Evolutionary conservation across 2,329 filamentous ascomycete species (phyloP).

Genomic region (Nemania serpens): DNA sequence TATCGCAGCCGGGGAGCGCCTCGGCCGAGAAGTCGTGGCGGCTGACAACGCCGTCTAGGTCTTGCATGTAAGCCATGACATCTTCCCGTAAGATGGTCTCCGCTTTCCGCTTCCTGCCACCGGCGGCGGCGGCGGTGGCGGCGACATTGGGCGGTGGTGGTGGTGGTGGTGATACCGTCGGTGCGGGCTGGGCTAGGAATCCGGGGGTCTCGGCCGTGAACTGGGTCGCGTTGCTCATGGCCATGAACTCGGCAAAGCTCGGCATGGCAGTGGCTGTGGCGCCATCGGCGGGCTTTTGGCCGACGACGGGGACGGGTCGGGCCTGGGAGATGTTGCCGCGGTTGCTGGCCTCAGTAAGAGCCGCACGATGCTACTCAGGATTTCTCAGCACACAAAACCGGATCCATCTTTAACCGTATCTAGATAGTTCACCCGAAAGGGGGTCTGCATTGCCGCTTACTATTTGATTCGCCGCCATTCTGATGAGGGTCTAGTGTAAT

Average conservation of each 20-base stretch:
- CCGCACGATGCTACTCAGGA: background rate
- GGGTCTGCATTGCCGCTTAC: background rate
- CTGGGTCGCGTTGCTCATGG: background rate
- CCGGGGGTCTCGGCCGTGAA: no score
- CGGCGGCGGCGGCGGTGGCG: background rate
- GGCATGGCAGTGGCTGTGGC: background rate
- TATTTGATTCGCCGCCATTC: slow-evolving; percentile 5
- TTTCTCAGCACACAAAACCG: background rate
- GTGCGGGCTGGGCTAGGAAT: background rate
- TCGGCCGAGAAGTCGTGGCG: slow-evolving; percentile 18
- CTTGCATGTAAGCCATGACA: slow-evolving; percentile 37
- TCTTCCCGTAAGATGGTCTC: slow-evolving; percentile 34
- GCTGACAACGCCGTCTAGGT: slow-evolving; percentile 29
- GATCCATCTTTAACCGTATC: background rate
- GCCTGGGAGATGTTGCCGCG: slow-evolving; percentile 10
- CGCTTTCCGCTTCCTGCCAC: slow-evolving; percentile 36
- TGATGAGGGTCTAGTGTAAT: background rate
- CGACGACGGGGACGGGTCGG: background rate
- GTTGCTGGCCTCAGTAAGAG: slow-evolving; percentile 9
- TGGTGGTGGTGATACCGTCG: background rate
- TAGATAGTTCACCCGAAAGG: no score
- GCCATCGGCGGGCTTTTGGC: background rate
- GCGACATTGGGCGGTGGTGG: background rate
- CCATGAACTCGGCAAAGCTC: slow-evolving; percentile 2
- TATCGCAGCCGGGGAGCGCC: slow-evolving; percentile 18